These are phyloP conservation scores for Zymoseptoria tritici DNA, from an alignment of 2,329 filamentous ascomycete genomes.

Conservation along the genomic window DNA sequence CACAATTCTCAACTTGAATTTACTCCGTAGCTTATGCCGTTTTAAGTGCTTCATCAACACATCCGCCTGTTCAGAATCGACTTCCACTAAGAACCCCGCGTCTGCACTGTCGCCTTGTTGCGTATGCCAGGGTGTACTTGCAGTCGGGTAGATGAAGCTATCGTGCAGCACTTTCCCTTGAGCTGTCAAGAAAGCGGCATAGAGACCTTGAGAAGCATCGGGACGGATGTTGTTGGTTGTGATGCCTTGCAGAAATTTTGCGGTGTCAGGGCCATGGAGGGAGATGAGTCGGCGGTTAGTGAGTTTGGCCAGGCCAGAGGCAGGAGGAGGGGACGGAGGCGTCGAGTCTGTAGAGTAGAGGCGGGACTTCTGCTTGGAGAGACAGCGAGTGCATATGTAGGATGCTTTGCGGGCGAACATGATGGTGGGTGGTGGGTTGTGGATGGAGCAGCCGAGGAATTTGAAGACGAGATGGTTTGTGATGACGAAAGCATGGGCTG, in stretches of 20 bases:
- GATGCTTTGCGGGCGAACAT: constrained; percentile 13
- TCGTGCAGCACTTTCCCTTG: constrained; percentile 76
- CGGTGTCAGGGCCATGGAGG: constrained; percentile 69
- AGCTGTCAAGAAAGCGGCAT: constrained; percentile 79
- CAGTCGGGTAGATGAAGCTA: constrained; percentile 74
- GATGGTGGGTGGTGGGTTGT: not conserved
- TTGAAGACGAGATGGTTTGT: not conserved
- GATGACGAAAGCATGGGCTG: not conserved
- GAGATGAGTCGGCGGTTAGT: constrained; percentile 72
- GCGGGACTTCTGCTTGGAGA: constrained; percentile 10
- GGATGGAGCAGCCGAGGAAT: not conserved
- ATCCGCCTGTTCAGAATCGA: constrained; percentile 61
- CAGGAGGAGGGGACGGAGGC: constrained; percentile 41
- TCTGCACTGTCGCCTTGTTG: constrained; percentile 27
- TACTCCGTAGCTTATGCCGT: constrained; percentile 77
- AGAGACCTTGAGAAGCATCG: constrained; percentile 51
- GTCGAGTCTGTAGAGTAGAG: constrained; percentile 9
- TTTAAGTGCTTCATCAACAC: constrained; percentile 64
- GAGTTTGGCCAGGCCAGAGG: constrained; percentile 49
- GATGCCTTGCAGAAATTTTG: constrained; percentile 81
- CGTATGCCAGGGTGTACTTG: constrained; percentile 27
- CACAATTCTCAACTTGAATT: constrained; percentile 62
- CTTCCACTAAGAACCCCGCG: constrained; percentile 69
- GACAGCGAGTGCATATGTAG: constrained; percentile 18
- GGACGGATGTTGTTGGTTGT: constrained; percentile 65